These are phyloP conservation scores for Candida hungchunana DNA, from an alignment of 805 yeast species.

Conservation along the genomic window DNA sequence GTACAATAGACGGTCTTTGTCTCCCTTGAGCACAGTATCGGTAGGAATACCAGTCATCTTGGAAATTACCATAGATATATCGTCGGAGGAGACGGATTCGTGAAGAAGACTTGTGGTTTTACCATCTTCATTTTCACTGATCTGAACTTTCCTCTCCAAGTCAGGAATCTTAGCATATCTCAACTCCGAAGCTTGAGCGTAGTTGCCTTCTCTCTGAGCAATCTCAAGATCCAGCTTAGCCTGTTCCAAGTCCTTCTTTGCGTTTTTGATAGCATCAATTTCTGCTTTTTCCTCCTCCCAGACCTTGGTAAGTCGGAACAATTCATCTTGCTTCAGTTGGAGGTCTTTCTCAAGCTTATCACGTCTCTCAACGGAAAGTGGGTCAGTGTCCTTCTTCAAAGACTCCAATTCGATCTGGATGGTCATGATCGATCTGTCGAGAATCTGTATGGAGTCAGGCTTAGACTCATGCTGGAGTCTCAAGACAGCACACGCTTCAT, in stretches of 20 bases:
- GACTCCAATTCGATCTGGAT: constrained; percentile 94
- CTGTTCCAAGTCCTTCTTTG: constrained; percentile 79
- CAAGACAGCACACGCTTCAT: constrained; percentile 94
- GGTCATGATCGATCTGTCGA: constrained; percentile 88
- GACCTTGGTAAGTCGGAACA: constrained; percentile 64
- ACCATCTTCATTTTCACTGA: constrained; percentile 32
- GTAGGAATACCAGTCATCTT: constrained; percentile 96
- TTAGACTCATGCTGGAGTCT: constrained; percentile 94
- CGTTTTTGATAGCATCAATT: constrained; percentile 71
- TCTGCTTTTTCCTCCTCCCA: constrained; percentile 84
- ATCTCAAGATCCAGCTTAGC: constrained; percentile 81
- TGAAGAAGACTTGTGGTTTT: constrained; percentile 49
- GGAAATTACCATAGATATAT: constrained; percentile 86
- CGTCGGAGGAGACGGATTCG: constrained; percentile 92
- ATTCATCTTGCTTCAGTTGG: constrained; percentile 56
- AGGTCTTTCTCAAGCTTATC: constrained; percentile 69
- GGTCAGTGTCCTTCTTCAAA: constrained; percentile 86
- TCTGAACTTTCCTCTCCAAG: constrained; percentile 57
- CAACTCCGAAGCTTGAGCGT: constrained; percentile 82
- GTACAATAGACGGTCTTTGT: constrained; percentile 79
- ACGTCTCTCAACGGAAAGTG: constrained; percentile 73
- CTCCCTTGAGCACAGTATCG: constrained; percentile 87
- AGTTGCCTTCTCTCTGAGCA: constrained; percentile 80
- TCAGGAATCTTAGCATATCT: constrained; percentile 86
- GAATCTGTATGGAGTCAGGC: constrained; percentile 87